Base-by-base conservation (phyloP, 306 rosid species). In the Biancaea sappan region DNA sequence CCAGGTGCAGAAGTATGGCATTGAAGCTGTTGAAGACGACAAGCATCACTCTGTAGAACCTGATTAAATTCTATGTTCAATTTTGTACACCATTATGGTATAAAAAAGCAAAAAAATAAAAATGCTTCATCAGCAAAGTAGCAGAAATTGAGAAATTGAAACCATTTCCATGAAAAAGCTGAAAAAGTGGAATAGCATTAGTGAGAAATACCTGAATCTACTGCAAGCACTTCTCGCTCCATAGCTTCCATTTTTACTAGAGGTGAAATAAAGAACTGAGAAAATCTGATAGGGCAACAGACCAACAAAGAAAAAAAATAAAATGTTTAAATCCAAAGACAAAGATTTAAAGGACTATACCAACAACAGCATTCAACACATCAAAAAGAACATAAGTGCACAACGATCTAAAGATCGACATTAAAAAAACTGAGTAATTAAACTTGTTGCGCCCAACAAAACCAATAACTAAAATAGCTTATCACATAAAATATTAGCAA, bases 151-250 rank as follows among this genome's bases (percentile, higher is more conserved):
- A 83, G 51, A 76, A 73, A 69, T 56, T 62, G 62, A 35, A 34
- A 47, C 51, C 34, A 58, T 73, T 73, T 32, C 35, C 54, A 35
- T 48, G 10, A 37, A 69, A 68, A 71, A 32, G 64, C 11, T 43
- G 69, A 79, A 76, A 70, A 37, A 44, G 70, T 19, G 72, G 24
- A 28, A 41, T 52, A 13, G 52, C 75, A 70, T 67, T 43, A 85
- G 56, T 71, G 26, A 40, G 44, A 73, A 15, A 77, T 60, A 94
- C 99, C 99, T 81, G 99, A 94, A 88, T 94, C 97, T 76, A 94
- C 91, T 35, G 99, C 97, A 51, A 85, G 99, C 56, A 94, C 89
- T 83, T 94, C 99, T 79, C 99, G 85, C 67, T 91, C 99, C 97
- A 92, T 92, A 66, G 97, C 99, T 72, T 94, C 97, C 76, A 6